Base-by-base conservation (phyloP, 306 rosid genomes). In the Dryas octopetala region DNA sequence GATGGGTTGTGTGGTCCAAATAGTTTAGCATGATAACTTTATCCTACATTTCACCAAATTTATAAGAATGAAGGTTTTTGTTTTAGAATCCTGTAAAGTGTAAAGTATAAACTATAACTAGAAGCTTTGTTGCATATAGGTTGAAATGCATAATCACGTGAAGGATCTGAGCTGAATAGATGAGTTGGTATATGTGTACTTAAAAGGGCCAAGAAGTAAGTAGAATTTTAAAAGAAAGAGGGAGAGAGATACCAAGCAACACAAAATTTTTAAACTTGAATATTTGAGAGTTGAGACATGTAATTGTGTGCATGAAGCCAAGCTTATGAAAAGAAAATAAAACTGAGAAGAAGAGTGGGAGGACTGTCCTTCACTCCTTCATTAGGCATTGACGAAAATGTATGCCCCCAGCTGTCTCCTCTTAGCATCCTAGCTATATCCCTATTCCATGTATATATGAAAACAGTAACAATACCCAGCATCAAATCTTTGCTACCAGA, bases 171-270 rank as follows among this genome's bases (percentile, higher is more conserved):
- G 50, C 43, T 7, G 45, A 71, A 45, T 58, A 26, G 58, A 14
- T 23, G 68, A 46, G 32, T 72, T 7, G 55, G 67, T 73, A 46
- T 14, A 59, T 14, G 58, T 16, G 59, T 26, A 38, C 48, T 59
- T 59, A 60, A 9, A 46, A 73, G 76, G 59, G 68, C 60, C 59
- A 73, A 19, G 68, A 73, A 60, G 38, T 59, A 7, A 59, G 76
- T 60, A 48, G 68, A 60, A 47, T 15, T 3, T 46, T 19, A 45
- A 32, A 32, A 32, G 48, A 59, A 73, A 60, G 38, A 46, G 2
- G 28, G 48, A 43, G 68, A 59, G 46, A 60, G 52, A 73, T 14
- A 26, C 32, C 23, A 73, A 73, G 58, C 76, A 59, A 46, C 17
- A 38, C 32, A 51, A 46, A n/a, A 47, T 11, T 41, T 47, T 5